Evolutionary conservation across 2,329 filamentous ascomycete genomes (phyloP).

Genomic region (Colletotrichum simmondsii): DNA sequence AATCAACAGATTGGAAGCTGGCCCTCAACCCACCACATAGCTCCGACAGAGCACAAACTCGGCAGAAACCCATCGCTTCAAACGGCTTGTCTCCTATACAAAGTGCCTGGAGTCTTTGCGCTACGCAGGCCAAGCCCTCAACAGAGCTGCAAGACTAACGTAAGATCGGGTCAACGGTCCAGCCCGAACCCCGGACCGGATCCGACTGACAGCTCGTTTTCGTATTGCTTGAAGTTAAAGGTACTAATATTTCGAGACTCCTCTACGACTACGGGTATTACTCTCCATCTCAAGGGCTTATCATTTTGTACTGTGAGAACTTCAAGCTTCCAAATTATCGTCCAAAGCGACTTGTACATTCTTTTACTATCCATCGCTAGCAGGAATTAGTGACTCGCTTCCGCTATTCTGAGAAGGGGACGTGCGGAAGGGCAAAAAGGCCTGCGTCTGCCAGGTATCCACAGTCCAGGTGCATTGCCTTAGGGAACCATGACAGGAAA

Average conservation of each 20-base stretch:
- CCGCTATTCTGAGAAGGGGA: too few relatives aligned
- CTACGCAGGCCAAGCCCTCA: neutral
- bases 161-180: neutral
- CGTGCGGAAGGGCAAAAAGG: too few relatives aligned
- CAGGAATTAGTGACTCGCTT: too few relatives aligned
- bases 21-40: neutral
- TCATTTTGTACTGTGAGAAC: too few relatives aligned
- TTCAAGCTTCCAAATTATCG: too few relatives aligned
- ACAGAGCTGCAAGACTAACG: neutral
- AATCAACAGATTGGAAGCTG: neutral
- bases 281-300: too few relatives aligned
- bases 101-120: neutral
- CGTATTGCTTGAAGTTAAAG: neutral
- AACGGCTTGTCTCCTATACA: neutral
- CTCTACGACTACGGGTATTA: too few relatives aligned
- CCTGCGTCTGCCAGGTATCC: neutral
- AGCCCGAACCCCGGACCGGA: neutral
- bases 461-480: neutral
- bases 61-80: neutral
- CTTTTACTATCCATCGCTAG: too few relatives aligned
- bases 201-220: neutral
- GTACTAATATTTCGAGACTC: too few relatives aligned
- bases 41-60: neutral
- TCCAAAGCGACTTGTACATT: too few relatives aligned
- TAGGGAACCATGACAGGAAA: neutral